Percentiles rank a stretch among this genome's conserved stretches.
Evolutionary conservation across 73 alveolate species (phyloP).

Genomic region (Tetrahymena malaccensis): DNA sequence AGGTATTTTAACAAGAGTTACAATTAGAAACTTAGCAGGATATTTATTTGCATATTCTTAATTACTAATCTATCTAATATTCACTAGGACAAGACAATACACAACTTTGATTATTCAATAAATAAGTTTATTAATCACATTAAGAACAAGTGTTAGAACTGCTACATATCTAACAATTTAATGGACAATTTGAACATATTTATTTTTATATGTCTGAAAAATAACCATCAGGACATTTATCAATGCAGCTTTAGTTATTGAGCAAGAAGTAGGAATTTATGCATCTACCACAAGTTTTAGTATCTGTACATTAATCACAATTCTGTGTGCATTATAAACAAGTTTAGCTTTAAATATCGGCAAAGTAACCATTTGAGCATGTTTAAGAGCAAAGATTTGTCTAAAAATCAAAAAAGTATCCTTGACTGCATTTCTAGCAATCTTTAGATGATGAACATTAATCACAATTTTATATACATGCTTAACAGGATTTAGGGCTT

Average conservation of each 20-base stretch:
- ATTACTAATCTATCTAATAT: neutral
- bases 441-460: neutral
- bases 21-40: neutral
- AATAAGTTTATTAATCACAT: neutral
- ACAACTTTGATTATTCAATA: neutral
- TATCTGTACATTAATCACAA: neutral
- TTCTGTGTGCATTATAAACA: neutral
- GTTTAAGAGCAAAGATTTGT: neutral
- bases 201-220: neutral
- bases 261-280: neutral
- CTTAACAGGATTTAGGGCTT: neutral
- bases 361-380: neutral
- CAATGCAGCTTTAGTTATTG: neutral
- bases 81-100: neutral
- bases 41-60: neutral
- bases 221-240: neutral
- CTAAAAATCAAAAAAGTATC: neutral
- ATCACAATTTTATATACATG: neutral
- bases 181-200: neutral
- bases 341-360: neutral
- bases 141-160: neutral
- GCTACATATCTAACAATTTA: neutral
- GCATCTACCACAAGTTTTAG: neutral
- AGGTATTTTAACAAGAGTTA: neutral
- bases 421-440: neutral